A percentile compares a stretch with the other conserved stretches of the same genome.
Conservation (phyloP, 164 flowering plant genomes). For the Malania oleifera region DNA sequence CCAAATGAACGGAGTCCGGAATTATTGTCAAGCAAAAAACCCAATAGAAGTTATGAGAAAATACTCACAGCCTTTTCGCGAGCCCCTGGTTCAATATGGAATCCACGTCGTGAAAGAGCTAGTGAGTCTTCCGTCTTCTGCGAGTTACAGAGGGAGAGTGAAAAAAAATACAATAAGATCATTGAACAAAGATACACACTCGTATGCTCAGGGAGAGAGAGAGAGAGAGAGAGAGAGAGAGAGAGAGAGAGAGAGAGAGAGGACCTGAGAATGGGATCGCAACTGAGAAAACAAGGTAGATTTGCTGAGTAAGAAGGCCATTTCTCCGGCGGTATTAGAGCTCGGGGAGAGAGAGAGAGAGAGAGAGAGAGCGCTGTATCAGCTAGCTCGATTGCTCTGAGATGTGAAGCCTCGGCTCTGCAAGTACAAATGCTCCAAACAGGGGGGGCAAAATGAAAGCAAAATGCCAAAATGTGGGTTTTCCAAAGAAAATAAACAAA, state of each 20-base stretch:
- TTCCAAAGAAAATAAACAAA: no score
- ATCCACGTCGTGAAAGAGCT: conserved; percentile 34
- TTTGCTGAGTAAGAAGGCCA: conserved; percentile 52
- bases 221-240: neutral
- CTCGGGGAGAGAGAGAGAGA: conserved; percentile 1
- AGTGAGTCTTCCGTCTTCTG: conserved; percentile 29
- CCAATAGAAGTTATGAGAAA: neutral
- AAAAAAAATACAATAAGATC: no score
- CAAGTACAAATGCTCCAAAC: no score
- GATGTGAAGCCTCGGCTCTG: no score
- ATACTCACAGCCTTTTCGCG: conserved; percentile 74
- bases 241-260: conserved; percentile 1
- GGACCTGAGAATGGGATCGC: conserved; percentile 44
- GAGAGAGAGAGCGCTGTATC: no score
- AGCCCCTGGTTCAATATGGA: conserved; percentile 53
- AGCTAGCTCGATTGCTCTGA: no score
- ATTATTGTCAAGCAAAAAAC: no score
- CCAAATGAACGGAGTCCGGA: neutral
- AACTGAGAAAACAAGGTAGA: conserved; percentile 29
- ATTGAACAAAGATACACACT: no score
- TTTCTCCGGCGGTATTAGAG: conserved; percentile 3
- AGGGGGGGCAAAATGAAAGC: no score
- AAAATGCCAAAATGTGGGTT: no score
- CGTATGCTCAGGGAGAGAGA: no score
- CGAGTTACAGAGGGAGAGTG: neutral